Conservation (phyloP, 352 stramenopile species). For the Elongisporangium undulatum region DNA sequence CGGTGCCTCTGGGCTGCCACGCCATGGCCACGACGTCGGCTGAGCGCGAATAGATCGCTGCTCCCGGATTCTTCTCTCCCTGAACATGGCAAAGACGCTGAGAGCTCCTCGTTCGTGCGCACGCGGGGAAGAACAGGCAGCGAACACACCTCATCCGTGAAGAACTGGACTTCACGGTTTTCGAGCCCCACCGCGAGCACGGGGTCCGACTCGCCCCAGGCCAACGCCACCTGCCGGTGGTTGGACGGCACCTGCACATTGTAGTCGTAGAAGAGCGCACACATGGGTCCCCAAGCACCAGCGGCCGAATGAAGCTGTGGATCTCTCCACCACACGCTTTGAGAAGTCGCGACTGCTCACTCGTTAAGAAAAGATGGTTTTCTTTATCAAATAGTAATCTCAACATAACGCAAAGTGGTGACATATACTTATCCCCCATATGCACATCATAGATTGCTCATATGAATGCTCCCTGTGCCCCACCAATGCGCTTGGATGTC, state of each 20-base stretch:
- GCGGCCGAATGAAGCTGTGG: not conserved
- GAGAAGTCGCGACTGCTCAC: not conserved
- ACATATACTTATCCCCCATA: no score
- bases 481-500: not conserved
- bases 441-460: no score
- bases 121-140: not conserved
- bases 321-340: not conserved
- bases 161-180: constrained; percentile 88
- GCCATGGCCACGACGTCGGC: constrained; percentile 78
- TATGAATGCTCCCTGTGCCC: no score
- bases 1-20: constrained; percentile 81
- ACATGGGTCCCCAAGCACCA: not conserved
- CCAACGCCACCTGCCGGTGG: constrained; percentile 63
- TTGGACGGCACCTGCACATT: constrained; percentile 59
- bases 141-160: constrained; percentile 73
- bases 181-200: constrained; percentile 80
- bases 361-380: not conserved
- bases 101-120: not conserved
- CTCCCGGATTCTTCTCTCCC: constrained; percentile 62
- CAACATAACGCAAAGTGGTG: no score
- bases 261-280: constrained; percentile 83
- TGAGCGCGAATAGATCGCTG: constrained; percentile 48
- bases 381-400: not conserved
- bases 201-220: constrained; percentile 82
- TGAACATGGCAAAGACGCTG: constrained; percentile 10